Percentiles rank a stretch among this genome's conserved stretches.
These are phyloP conservation scores for Daldinia sp. DNA, from an alignment of 2,329 filamentous ascomycete genomes.

Conservation along the genomic window DNA sequence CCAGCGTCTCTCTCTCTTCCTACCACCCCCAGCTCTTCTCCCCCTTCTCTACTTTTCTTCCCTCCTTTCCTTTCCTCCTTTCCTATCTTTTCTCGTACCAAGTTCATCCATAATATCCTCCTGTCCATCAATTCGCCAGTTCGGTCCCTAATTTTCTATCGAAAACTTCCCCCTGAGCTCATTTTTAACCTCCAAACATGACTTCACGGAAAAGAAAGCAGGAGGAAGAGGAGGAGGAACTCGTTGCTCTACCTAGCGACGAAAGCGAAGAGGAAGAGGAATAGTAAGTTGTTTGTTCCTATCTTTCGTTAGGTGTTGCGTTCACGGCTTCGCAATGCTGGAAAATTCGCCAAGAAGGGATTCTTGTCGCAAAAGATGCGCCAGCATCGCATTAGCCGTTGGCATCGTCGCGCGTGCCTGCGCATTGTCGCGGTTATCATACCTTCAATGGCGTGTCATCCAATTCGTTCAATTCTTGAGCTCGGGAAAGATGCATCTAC, in stretches of 20 bases:
- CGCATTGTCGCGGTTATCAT: constrained; percentile 22
- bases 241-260: constrained; percentile 53
- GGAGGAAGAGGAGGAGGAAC: constrained; percentile 51
- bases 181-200: constrained; percentile 44
- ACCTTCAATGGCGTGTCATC: constrained; percentile 1
- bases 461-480: not conserved
- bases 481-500: not conserved
- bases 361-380: constrained; percentile 39
- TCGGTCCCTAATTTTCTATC: constrained; percentile 15
- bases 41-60: constrained; percentile 42
- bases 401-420: constrained; percentile 21
- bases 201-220: constrained; percentile 53
- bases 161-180: constrained; percentile 12
- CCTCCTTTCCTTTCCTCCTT: constrained; percentile 35
- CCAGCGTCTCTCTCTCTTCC: constrained; percentile 42
- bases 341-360: constrained; percentile 7
- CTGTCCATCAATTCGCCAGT: constrained; percentile 25
- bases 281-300: constrained; percentile 48
- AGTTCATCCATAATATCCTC: constrained; percentile 30
- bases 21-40: constrained; percentile 44
- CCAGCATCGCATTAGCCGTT: constrained; percentile 35
- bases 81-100: constrained; percentile 40
- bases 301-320: constrained; percentile 5
- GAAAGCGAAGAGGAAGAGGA: constrained; percentile 55
- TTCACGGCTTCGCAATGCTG: constrained; percentile 13